Base-by-base conservation (phyloP, 1,139 yeast genomes). In the Cylindricascospora bacillispora region DNA sequence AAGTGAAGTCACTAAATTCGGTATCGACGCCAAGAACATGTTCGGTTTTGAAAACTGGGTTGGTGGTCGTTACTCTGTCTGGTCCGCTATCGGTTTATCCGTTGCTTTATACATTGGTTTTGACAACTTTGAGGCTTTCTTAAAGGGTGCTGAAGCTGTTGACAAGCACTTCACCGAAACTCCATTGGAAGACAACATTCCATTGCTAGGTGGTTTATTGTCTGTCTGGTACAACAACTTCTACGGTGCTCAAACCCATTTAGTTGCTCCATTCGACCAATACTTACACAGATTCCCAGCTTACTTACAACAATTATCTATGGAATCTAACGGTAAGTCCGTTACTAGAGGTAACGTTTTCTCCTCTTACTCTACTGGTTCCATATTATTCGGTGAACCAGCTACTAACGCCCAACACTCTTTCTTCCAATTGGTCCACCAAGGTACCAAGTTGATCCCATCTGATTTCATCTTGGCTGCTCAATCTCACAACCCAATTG, bases 261-360 rank as follows among this genome's bases (percentile, higher is more conserved):
- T 89, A 61, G 95, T 89, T 44, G 94, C 95, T 38, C 98, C 98
- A 44, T 89, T 85, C 56, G 98, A 89, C 63, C 98, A 89, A 67
- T 89, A 89, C 69, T 68, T 89, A 62, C 95, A 86, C 73, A 73
- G 98, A 60, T 89, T 89, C 86, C 95, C 98, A 42, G 98, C 98
- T 36, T 89, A 89, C 65, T 71, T 89, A 62, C 98, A 89, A 68
- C 98, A 89, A 66, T 73, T 89, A 58, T 82, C 94, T 23, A 89
- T 89, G 98, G 98, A 89, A 67, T 85, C 97, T 38, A 89, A 89
- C 65, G 98, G 98, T 66, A 89, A 89, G 67, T 77, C 93, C 27
- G 95, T 86, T 45, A 80, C 94, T 48, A 78, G 95, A 61, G 85
- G 82, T 49, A 80, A 83, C 55, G 77, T 73, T 40, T 83, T 79